Conservation (phyloP, 164 flowering plant species). For the Protea cynaroides region DNA sequence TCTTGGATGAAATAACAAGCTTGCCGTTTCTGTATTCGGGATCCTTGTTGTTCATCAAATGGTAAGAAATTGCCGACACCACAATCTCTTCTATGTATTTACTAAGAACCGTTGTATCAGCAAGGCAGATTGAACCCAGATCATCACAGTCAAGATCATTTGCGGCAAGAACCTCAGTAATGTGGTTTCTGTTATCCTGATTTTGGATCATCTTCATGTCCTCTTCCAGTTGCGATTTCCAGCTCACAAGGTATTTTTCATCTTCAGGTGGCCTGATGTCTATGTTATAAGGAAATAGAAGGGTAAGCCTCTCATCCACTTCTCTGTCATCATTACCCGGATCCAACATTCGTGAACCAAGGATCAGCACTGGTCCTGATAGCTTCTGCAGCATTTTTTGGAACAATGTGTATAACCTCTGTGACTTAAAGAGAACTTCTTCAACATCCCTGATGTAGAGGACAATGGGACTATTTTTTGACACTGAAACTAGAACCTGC, state of each 20-base stretch:
- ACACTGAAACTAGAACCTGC: constrained; percentile 66
- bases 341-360: constrained; percentile 68
- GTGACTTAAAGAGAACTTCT: constrained; percentile 52
- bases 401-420: constrained; percentile 57
- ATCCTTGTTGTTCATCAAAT: constrained; percentile 77
- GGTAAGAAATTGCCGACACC: constrained; percentile 86
- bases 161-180: constrained; percentile 72
- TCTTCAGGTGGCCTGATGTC: constrained; percentile 85
- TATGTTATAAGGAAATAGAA: constrained; percentile 76
- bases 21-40: constrained; percentile 85
- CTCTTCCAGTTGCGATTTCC: constrained; percentile 82
- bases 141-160: constrained; percentile 92
- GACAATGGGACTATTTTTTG: constrained; percentile 64
- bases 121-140: constrained; percentile 60
- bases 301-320: constrained; percentile 61
- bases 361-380: constrained; percentile 74
- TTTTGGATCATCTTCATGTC: constrained; percentile 83
- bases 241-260: constrained; percentile 66
- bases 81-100: constrained; percentile 88
- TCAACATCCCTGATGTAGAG: constrained; percentile 86
- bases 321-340: constrained; percentile 34
- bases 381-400: constrained; percentile 76
- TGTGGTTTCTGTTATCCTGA: constrained; percentile 82
- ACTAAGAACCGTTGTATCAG: constrained; percentile 67
- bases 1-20: constrained; percentile 76